phyloP scores from a whole-genome alignment of 1,139 yeast species.

The Sugiyamaella grinbergsii region DNA sequence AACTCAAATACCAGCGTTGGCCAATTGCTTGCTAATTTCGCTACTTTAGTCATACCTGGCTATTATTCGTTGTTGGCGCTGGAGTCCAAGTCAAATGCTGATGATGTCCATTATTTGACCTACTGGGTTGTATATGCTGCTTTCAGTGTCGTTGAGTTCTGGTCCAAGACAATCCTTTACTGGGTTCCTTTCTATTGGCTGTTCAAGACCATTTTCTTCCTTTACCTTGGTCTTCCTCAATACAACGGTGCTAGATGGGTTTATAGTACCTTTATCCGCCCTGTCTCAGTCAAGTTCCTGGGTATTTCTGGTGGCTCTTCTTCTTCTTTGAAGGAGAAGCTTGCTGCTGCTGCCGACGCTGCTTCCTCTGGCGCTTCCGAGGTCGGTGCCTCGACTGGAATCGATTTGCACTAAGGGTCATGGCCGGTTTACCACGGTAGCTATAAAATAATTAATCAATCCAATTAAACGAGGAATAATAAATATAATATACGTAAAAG shows the following conservation, averaged over 20 bases:
- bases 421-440: background rate
- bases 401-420: conserved; percentile 30
- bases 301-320: conserved; percentile 39
- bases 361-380: conserved; percentile 24
- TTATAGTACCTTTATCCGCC: conserved; percentile 66
- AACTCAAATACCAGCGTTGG: too few relatives aligned
- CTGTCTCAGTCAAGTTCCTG: conserved; percentile 64
- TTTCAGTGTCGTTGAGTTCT: conserved; percentile 88
- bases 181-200: conserved; percentile 97
- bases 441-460: background rate
- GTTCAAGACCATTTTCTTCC: conserved; percentile 83
- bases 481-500: background rate
- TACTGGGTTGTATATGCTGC: conserved; percentile 97
- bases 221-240: conserved; percentile 85
- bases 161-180: conserved; percentile 89
- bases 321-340: conserved; percentile 40
- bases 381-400: conserved; percentile 37
- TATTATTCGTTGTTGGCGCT: conserved; percentile 85
- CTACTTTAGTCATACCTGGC: conserved; percentile 89
- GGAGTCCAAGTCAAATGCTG: conserved; percentile 64
- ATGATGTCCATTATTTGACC: conserved; percentile 84
- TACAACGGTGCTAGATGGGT: conserved; percentile 81
- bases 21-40: conserved; percentile 86
- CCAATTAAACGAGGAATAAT: background rate
- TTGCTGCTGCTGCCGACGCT: conserved; percentile 36